Percentiles rank a stretch among this genome's conserved stretches.
Conservation (phyloP, 2,329 filamentous ascomycete genomes). For the Paraphoma chrysanthemicola region DNA sequence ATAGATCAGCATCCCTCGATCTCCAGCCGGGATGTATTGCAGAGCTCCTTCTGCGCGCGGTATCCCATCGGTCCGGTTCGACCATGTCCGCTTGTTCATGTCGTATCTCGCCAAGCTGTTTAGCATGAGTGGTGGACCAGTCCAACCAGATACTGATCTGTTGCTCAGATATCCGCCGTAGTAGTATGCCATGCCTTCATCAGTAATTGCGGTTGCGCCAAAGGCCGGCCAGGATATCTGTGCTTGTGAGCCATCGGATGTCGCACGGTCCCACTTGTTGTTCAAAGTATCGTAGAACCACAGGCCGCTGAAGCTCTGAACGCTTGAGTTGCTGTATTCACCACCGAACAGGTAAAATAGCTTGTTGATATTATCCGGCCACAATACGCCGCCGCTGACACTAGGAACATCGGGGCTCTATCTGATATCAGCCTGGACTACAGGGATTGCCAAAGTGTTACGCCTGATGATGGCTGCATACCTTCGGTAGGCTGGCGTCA, state of each 20-base stretch:
- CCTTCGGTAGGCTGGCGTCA: neutral
- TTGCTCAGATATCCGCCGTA: slow-evolving; percentile 67
- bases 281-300: slow-evolving; percentile 63
- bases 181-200: slow-evolving; percentile 57
- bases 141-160: slow-evolving; percentile 47
- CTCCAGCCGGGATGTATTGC: slow-evolving; percentile 64
- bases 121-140: slow-evolving; percentile 44
- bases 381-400: slow-evolving; percentile 56
- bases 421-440: slow-evolving; percentile 55
- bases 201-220: slow-evolving; percentile 17
- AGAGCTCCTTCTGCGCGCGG: slow-evolving; percentile 64
- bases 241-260: slow-evolving; percentile 13
- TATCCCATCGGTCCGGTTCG: slow-evolving; percentile 59
- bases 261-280: slow-evolving; percentile 61
- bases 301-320: slow-evolving; percentile 48
- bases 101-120: slow-evolving; percentile 61
- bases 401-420: slow-evolving; percentile 61
- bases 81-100: slow-evolving; percentile 59
- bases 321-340: slow-evolving; percentile 51
- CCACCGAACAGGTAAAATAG: slow-evolving; percentile 68
- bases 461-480: neutral
- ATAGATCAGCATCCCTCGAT: slow-evolving; percentile 64
- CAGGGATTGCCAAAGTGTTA: slow-evolving; percentile 12
- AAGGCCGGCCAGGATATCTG: slow-evolving; percentile 20
- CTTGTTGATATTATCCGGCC: slow-evolving; percentile 67